Percentiles rank a stretch among this genome's conserved stretches.
Evolutionary conservation across 768 basidiomycete genomes (phyloP).

Genomic region (Amylocystis lapponica): DNA sequence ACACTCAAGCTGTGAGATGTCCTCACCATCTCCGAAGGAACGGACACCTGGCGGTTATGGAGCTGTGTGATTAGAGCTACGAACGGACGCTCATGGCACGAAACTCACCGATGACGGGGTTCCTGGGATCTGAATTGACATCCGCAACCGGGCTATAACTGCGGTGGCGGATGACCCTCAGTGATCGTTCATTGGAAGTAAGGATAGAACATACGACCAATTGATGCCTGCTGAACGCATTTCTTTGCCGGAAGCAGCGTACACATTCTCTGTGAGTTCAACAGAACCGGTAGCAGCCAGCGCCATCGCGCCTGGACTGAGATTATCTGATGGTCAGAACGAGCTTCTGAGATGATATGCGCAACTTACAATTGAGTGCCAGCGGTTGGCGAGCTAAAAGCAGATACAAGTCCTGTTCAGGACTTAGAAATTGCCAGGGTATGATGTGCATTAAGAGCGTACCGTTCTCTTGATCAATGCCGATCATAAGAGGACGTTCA

Average conservation of each 20-base stretch:
- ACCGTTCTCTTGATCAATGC: constrained; percentile 76
- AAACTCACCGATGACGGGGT: constrained; percentile 63
- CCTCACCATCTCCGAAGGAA: constrained; percentile 62
- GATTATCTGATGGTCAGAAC: not conserved
- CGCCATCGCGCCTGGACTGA: constrained; percentile 71
- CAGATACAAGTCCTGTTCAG: constrained; percentile 58
- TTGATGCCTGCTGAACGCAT: constrained; percentile 58
- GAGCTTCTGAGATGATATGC: not conserved
- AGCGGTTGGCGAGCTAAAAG: constrained; percentile 44
- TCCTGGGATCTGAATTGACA: constrained; percentile 62
- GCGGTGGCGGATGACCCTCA: not conserved
- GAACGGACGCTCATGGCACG: not conserved
- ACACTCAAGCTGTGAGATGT: not conserved
- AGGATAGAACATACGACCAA: constrained; percentile 43
- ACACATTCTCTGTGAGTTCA: constrained; percentile 37
- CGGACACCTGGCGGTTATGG: constrained; percentile 43
- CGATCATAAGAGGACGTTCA: constrained; percentile 50
- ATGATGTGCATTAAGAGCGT: not conserved
- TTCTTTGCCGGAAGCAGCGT: constrained; percentile 50
- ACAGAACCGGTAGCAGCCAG: constrained; percentile 49
- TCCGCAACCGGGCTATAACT: constrained; percentile 59
- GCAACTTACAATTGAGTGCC: constrained; percentile 63
- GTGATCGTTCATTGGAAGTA: not conserved
- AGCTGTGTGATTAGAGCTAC: not conserved
- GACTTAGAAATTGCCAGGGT: no score